Base-by-base conservation (phyloP, 352 stramenopile species). In the Peronospora destructor region DNA sequence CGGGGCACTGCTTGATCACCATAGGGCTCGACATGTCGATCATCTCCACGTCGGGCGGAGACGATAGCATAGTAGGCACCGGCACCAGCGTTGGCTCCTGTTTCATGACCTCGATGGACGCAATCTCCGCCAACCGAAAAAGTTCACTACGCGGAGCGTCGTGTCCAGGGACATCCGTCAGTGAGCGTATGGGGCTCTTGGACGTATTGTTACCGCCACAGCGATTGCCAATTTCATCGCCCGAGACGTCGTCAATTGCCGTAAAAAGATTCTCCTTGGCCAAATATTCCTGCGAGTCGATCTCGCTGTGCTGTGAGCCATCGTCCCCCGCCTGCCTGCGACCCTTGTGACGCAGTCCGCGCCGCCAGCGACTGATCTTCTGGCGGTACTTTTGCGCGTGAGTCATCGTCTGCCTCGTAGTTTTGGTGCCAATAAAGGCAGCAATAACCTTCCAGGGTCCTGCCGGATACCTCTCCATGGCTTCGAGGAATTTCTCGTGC, bases 321-420 rank as follows among this genome's bases (percentile, higher is more conserved):
- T 59, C 56, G 48, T 83, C 75, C 0, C 49, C 45, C 16, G 60
- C 58, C 50, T 87, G 78, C 61, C 87, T 90, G 45, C 79, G 70
- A 39, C 79, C 79, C 53, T 90, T 90, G 64, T 90, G 79, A 52
- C 75, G 75, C 54, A 91, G 55, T 0, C 76, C 80, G 13, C 76
- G 68, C 56, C 84, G 75, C 33, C 76, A 73, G 4, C 80, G 71
- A 52, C 76, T 68, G 45, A 88, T 87, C 66, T 90, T 90, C 52
- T 90, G 79, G 12, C 79, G 76, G 61, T 90, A 90, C 64, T 90
- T 90, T 26, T 90, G 79, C 35, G 79, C 79, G 46, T 90, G 79
- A 0, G 79, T 90, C 79, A 90, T 90, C 30, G 97, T 98, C 68
- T 99, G 96, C n/a, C 94, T 86, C 6, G 92, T 73, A 2, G 82